Percentiles rank a stretch among this genome's conserved stretches.
phyloP scores from a whole-genome alignment of 139 green algal species.

The Raphidocelis subcapitata region DNA sequence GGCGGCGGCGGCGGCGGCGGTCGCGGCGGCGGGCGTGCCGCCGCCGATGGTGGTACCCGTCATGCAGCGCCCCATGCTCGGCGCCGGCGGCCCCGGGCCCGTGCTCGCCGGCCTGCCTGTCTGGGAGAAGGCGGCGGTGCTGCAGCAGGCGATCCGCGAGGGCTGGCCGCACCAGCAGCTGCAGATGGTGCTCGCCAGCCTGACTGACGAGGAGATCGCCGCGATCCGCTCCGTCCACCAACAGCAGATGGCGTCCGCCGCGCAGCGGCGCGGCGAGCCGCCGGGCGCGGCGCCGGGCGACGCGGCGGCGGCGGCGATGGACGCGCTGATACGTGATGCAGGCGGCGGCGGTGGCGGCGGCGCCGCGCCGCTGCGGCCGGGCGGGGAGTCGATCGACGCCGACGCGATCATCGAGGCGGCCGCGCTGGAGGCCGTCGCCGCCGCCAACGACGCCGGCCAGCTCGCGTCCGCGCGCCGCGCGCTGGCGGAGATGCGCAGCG shows the following conservation, averaged over 20 bases:
- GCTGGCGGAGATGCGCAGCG: too few species aligned
- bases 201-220: conserved; percentile 22
- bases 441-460: too few species aligned
- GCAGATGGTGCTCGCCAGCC: conserved; percentile 6
- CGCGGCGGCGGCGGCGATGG: conserved; percentile 8
- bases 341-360: neutral
- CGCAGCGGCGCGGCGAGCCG: neutral
- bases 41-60: neutral
- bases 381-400: too few species aligned
- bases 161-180: conserved; percentile 13
- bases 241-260: too few species aligned
- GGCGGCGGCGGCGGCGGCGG: neutral
- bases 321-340: conserved; percentile 19
- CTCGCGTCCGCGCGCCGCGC: too few species aligned
- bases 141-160: conserved; percentile 18
- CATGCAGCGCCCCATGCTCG: too few species aligned
- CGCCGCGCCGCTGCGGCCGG: neutral
- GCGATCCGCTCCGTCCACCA: neutral
- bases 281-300: neutral
- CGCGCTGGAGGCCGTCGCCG: too few species aligned
- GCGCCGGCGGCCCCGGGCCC: too few species aligned
- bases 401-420: too few species aligned
- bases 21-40: neutral
- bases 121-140: conserved; percentile 13
- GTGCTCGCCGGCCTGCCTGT: too few species aligned